Conservation (phyloP, 2,329 filamentous ascomycete species). For the Aspergillus nomiae region DNA sequence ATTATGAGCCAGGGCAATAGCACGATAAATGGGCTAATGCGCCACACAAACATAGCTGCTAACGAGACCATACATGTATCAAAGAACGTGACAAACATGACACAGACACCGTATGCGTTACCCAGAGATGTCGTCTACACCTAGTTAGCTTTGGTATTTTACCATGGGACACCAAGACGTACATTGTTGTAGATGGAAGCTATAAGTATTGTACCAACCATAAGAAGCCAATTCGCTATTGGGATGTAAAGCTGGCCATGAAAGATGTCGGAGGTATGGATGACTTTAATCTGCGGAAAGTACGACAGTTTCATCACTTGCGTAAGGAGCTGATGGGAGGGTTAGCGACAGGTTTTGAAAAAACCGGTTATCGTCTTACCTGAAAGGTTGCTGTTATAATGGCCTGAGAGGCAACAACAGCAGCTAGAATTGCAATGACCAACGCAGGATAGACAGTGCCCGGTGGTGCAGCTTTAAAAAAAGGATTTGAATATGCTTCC, state of each 20-base stretch:
- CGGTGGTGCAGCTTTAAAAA: conserved; percentile 69
- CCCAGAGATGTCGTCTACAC: conserved; percentile 65
- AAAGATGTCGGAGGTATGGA: conserved; percentile 70
- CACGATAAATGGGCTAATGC: conserved; percentile 64
- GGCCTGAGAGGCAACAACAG: conserved; percentile 73
- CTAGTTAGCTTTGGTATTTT: conserved; percentile 1
- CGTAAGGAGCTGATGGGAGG: conserved; percentile 52
- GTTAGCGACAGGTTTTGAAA: neutral
- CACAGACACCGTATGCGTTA: conserved; percentile 76
- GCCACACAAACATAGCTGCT: conserved; percentile 73
- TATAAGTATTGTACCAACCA: conserved; percentile 74
- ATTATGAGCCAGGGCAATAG: conserved; percentile 57
- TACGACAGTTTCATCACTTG: conserved; percentile 75
- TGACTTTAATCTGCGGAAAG: conserved; percentile 73
- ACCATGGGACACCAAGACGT: neutral
- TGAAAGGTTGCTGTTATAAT: conserved; percentile 78
- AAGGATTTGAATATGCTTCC: conserved; percentile 69
- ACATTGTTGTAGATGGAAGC: conserved; percentile 71
- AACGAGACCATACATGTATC: conserved; percentile 74
- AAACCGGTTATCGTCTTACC: conserved; percentile 33
- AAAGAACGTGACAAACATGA: conserved; percentile 78
- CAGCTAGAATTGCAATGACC: conserved; percentile 61
- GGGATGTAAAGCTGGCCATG: conserved; percentile 78
- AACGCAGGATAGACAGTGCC: conserved; percentile 70
- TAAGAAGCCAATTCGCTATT: conserved; percentile 73